Evolutionary conservation across 176 grass and related monocot species (phyloP), one percentile per base, ranked within the genome.

Genomic region (Tuctoria greenei): DNA sequence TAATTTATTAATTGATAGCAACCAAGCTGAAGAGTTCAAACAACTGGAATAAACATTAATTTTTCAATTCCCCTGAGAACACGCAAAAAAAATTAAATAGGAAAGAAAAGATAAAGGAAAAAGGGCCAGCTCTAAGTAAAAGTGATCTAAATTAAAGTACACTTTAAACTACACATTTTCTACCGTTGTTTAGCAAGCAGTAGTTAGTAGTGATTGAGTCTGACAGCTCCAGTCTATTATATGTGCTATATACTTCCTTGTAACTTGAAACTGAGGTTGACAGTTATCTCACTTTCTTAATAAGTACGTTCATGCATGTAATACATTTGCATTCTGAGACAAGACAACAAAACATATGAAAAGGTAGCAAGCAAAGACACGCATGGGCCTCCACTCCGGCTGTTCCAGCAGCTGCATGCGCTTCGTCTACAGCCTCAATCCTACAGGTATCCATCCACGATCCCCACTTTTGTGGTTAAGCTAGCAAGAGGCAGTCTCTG

Each of bases 381-480:
- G 64, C 46, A 86, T 81, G 78, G 78, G 64, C 38, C 62, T 86
- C 78, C 78, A 82, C 72, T 67, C 63, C 76, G 16, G 49, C 42
- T 73, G 52, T 72, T 78, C 31, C 74, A 23, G 73, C 74, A 23
- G 73, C 64, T 71, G 66, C 47, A 42, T 40, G 73, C 68, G 59
- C 67, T 55, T 70, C 54, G 66, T 15, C 75, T 78, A 65, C 66
- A 28, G 31, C 64, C 72, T 47, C n/a, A 18, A 73, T 73, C 74
- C 79, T 83, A 83, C 72, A 64, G 24, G 50, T 63, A 82, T 77
- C 66, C 66, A 66, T 28, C 37, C 61, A 61, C 50, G 63, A 18
- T 77, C 77, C 61, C 59, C 68, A 82, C 61, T 61, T 68, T 73
- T 45, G 68, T 16, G 79, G 74, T 83, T 87, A 83, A 78, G 60